Percentiles rank a stretch among this genome's conserved stretches.
phyloP scores from a whole-genome alignment of 2,329 filamentous ascomycete genomes.

The Botrytis galanthina region DNA sequence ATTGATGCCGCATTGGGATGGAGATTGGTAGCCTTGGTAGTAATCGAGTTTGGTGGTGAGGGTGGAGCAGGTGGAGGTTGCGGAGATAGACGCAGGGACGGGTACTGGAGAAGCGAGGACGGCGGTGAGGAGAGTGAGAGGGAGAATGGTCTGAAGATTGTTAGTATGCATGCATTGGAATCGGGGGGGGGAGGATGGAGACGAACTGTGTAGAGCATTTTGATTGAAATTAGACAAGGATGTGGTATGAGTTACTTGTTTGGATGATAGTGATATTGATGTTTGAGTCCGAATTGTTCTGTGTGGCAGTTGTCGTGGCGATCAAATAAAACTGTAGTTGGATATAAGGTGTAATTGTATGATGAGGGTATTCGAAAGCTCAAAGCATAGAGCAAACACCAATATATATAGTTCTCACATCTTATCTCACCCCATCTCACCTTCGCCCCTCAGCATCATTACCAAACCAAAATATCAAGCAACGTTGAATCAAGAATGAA shows the following conservation, averaged over 20 bases:
- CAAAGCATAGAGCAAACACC: background rate
- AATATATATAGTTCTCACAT: constrained; percentile 7
- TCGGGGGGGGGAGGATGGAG: background rate
- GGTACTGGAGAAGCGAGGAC: background rate
- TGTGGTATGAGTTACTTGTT: background rate
- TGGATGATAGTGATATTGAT: background rate
- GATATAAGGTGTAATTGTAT: background rate
- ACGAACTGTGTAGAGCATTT: constrained; percentile 19
- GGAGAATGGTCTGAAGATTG: background rate
- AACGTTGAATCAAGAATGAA: constrained; percentile 10
- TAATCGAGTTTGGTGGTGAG: constrained; percentile 3
- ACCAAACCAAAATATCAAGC: background rate
- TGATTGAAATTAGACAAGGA: background rate
- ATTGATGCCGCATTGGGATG: constrained; percentile 1
- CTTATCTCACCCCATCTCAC: background rate
- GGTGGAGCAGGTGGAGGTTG: background rate
- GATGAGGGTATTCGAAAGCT: background rate
- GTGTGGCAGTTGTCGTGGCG: background rate
- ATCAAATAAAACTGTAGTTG: background rate
- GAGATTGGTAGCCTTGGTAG: constrained; percentile 13
- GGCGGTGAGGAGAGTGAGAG: constrained; percentile 9
- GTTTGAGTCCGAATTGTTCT: background rate
- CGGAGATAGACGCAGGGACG: background rate
- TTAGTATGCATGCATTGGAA: background rate
- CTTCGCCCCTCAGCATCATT: background rate